Evolutionary conservation across 345 rosid species (phyloP).

Genomic region (Salix arbutifolia): DNA sequence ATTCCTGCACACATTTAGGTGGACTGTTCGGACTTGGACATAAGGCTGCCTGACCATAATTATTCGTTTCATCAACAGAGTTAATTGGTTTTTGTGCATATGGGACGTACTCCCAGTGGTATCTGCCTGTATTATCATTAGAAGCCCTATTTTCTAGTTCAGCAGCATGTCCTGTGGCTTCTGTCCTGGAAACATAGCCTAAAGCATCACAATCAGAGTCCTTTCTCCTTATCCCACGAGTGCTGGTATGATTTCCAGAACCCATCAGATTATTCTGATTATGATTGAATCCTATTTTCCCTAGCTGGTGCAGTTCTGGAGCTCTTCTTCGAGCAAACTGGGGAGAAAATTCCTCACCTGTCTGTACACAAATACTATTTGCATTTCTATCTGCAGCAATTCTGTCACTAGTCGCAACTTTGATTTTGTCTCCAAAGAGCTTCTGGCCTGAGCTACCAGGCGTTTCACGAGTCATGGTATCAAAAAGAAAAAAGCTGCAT

Average conservation of each 20-base stretch:
- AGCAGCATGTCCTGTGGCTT: conserved; percentile 14
- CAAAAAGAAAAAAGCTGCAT: conserved; percentile 6
- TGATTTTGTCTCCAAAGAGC: conserved; percentile 28
- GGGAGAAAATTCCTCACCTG: conserved; percentile 78
- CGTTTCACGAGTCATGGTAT: conserved; percentile 46
- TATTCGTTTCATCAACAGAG: conserved; percentile 16
- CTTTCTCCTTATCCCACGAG: conserved; percentile 36
- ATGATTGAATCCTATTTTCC: conserved; percentile 17
- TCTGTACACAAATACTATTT: conserved; percentile 47
- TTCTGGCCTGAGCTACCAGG: conserved; percentile 38
- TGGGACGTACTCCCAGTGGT: conserved; percentile 23
- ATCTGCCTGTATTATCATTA: conserved; percentile 22
- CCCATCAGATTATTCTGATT: conserved; percentile 27
- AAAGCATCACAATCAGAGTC: conserved; percentile 36
- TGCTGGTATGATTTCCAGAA: conserved; percentile 39
- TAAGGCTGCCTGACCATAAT: conserved; percentile 8
- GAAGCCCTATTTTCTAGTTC: conserved; percentile 29
- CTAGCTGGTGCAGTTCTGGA: conserved; percentile 16
- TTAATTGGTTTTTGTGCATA: conserved; percentile 19
- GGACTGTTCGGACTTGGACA: conserved; percentile 15
- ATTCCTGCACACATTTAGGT: conserved; percentile 16
- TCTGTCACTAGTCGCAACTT: neutral
- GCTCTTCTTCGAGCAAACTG: conserved; percentile 50
- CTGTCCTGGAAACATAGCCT: conserved; percentile 26
- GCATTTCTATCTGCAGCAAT: conserved; percentile 23